These are phyloP conservation scores for Euphorbia celastroides DNA, from an alignment of 441 rosid species.

Conservation along the genomic window DNA sequence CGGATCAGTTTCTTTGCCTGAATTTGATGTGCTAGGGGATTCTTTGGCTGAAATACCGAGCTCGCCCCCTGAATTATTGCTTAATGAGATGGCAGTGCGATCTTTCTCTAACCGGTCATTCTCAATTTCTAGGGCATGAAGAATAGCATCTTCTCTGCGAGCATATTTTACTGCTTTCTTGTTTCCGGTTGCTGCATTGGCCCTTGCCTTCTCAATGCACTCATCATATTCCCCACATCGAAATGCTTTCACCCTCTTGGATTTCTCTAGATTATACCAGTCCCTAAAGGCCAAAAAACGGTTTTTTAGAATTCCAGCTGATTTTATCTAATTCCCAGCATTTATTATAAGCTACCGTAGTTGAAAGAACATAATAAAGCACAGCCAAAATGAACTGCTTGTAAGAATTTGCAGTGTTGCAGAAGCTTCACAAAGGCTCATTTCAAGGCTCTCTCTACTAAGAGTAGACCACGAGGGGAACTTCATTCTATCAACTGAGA, in stretches of 20 bases:
- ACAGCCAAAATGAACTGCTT: too few relatives aligned
- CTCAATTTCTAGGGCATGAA: slow-evolving; percentile 90
- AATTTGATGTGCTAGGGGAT: slow-evolving; percentile 47
- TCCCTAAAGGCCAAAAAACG: too few relatives aligned
- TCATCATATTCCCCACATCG: slow-evolving; percentile 91
- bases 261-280: slow-evolving; percentile 93
- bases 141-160: slow-evolving; percentile 90
- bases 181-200: slow-evolving; percentile 58
- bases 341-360: too few relatives aligned
- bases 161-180: slow-evolving; percentile 84
- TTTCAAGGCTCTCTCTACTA: too few relatives aligned
- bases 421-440: too few relatives aligned
- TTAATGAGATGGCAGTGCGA: slow-evolving; percentile 32
- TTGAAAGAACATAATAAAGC: too few relatives aligned
- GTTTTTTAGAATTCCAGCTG: too few relatives aligned
- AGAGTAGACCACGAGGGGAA: too few relatives aligned
- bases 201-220: slow-evolving; percentile 81
- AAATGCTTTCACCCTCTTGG: slow-evolving; percentile 91
- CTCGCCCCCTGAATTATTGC: slow-evolving; percentile 30
- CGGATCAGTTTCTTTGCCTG: slow-evolving; percentile 33
- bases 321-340: too few relatives aligned
- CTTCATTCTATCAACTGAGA: too few relatives aligned
- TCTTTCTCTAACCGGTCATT: slow-evolving; percentile 59
- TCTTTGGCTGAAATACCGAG: slow-evolving; percentile 40
- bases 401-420: too few relatives aligned